Percentiles rank a stretch among this genome's conserved stretches.
Conservation (phyloP, 805 yeast species). For the Candida krabiensis region DNA sequence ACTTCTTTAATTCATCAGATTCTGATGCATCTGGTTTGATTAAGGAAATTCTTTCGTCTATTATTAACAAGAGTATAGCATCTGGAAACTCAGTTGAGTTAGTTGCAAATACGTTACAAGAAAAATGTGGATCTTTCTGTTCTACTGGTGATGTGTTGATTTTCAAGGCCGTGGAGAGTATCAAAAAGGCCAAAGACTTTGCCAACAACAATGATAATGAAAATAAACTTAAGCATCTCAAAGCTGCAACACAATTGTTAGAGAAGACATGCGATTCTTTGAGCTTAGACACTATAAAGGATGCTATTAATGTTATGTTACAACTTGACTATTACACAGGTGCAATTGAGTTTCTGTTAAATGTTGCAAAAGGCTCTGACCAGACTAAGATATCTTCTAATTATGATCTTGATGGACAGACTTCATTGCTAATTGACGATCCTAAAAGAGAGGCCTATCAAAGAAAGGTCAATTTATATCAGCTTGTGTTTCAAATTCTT, state of each 20-base stretch:
- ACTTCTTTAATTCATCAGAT: slow-evolving; percentile 71
- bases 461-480: slow-evolving; percentile 61
- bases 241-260: slow-evolving; percentile 72
- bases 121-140: slow-evolving; percentile 92
- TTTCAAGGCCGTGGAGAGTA: slow-evolving; percentile 89
- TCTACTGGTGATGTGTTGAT: slow-evolving; percentile 91
- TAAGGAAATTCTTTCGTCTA: slow-evolving; percentile 83
- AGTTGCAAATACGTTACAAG: slow-evolving; percentile 84
- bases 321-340: slow-evolving; percentile 79
- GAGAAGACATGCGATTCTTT: slow-evolving; percentile 79
- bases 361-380: slow-evolving; percentile 70
- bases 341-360: slow-evolving; percentile 78
- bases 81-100: slow-evolving; percentile 93
- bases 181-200: slow-evolving; percentile 80
- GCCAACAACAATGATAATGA: slow-evolving; percentile 74
- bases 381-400: slow-evolving; percentile 58
- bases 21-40: slow-evolving; percentile 59
- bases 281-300: slow-evolving; percentile 75
- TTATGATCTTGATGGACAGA: slow-evolving; percentile 43
- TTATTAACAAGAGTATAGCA: slow-evolving; percentile 83
- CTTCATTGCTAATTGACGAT: slow-evolving; percentile 39
- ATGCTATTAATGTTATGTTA: slow-evolving; percentile 75
- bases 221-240: slow-evolving; percentile 59
- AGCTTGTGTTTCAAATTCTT: slow-evolving; percentile 72
- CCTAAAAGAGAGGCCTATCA: slow-evolving; percentile 50